A percentile compares a stretch with the other conserved stretches of the same genome.
Conservation (phyloP, 1,139 yeast genomes). For the Suhomyces ambrosiae region DNA sequence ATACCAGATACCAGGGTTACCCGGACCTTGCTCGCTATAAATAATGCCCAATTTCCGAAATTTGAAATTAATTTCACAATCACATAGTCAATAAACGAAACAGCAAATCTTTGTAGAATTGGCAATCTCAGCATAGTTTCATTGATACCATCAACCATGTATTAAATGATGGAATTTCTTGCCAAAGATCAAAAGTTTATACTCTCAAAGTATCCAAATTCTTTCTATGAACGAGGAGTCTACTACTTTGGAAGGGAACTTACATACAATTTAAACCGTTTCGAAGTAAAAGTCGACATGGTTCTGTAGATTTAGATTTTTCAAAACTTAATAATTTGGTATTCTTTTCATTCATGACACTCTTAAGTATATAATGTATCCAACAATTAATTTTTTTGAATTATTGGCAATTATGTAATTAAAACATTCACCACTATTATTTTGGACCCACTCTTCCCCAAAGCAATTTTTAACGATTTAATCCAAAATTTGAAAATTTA, state of each 20-base stretch:
- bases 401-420: too few species aligned
- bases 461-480: too few species aligned
- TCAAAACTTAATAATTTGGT: too few species aligned
- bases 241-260: slow-evolving; percentile 18
- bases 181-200: slow-evolving; percentile 33
- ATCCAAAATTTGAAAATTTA: too few species aligned
- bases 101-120: slow-evolving; percentile 13
- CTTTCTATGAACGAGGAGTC: slow-evolving; percentile 18
- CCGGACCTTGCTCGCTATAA: slow-evolving; percentile 8
- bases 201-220: slow-evolving; percentile 17
- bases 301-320: too few species aligned
- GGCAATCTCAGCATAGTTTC: slow-evolving; percentile 55
- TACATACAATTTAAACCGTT: too few species aligned
- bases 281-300: too few species aligned
- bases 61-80: background rate
- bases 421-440: too few species aligned
- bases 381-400: too few species aligned
- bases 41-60: background rate
- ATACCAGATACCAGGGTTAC: slow-evolving; percentile 16
- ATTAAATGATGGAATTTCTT: slow-evolving; percentile 51
- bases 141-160: slow-evolving; percentile 37
- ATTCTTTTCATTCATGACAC: too few species aligned
- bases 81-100: slow-evolving; percentile 3
- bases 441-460: too few species aligned
- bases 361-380: too few species aligned